Evolutionary conservation across 768 basidiomycete species (phyloP), one percentile per base, ranked within the genome.

Genomic region (Amanita rimosa): DNA sequence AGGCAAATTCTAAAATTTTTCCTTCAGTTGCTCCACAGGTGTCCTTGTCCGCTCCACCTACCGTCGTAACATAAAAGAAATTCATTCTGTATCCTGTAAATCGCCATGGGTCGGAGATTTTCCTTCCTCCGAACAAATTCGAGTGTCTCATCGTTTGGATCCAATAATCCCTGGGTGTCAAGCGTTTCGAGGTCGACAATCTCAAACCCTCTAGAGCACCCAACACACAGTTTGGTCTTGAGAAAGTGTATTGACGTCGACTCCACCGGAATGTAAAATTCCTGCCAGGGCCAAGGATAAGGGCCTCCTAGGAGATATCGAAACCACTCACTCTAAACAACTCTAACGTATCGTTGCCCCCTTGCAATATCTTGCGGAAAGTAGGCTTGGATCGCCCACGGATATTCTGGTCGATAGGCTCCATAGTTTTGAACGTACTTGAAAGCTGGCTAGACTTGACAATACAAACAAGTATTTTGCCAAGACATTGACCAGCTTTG

Each of bases 221-320:
- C 96, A 11, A 99, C 90, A 62, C 96, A 99, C 55, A 99, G 78
- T 67, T 86, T 88, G 41, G 95, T 96, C 72, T 95, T 96, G 55
- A 99, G 74, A 69, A 95, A 97, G 65, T 96, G 95, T 19, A 98
- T 86, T 10, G 94, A 97, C 49, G 82, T 90, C 44, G 92, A 95
- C 63, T 98, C 93, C 10, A 96, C 90, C 0, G 96, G 95, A 52
- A 99, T 97, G 61, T 98, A 99, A 68, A 99, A 98, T 63, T 98
- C 95, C 92, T 96, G 59, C 3, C 54, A 16, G 24, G 51, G 21
- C 22, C 40, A 36, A 27, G 34, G 35, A 50, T n/a, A 29, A 46
- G 27, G 17, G 17, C 6, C 22, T 42, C 37, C 44, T 27, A 22
- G n/a, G n/a, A 13, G n/a, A 11, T 17, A 40, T 34, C n/a, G 19